Base-by-base conservation (phyloP, 2,329 filamentous ascomycete genomes). In the Aspergillus terreus region DNA sequence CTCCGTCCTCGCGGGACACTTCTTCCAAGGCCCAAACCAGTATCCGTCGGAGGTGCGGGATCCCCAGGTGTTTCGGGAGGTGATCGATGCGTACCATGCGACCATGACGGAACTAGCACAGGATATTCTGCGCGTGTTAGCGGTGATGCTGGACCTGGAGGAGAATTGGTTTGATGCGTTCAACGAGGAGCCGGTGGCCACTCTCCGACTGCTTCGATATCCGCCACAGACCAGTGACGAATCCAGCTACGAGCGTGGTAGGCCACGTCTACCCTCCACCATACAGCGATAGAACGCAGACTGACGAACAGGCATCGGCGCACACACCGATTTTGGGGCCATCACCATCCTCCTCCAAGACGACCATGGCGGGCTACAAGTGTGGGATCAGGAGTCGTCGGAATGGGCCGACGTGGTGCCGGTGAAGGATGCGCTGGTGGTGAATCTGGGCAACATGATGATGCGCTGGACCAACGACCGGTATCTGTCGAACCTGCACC, bases 261-360 rank as follows among this genome's bases (percentile, higher is more conserved):
- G 17, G 49, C 19, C 19, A 19, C 19, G 19, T 19, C 19, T 19
- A 25, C 23, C 19, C 5, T 23, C 27, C 19, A 15, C 10, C 4
- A n/a, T 9, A 10, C 12, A 32, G 12, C 5, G 12, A 17, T 10
- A 3, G 15, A n/a, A 14, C 19, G 35, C 3, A 7, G 17, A 21
- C 14, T 15, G 21, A 38, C 15, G 14, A 38, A 1, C 30, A 59
- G 63, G 63, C 3, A 63, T 65, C 43, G 66, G 67, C 7, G 67
- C 65, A 0, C 67, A 70, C 40, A 64, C 61, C 1, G 65, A 69
- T 49, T 69, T 68, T 19, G 65, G 64, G 0, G 65, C 65, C n/a
- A 59, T 68, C 23, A 69, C 65, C 3, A 60, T 70, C 7, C 62
- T 69, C 5, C 56, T 68, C 2, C 65, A 68, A 42, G 65, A 66